These are phyloP conservation scores for Pelargonium cotyledonis DNA, from an alignment of 441 rosid species.

Conservation along the genomic window DNA sequence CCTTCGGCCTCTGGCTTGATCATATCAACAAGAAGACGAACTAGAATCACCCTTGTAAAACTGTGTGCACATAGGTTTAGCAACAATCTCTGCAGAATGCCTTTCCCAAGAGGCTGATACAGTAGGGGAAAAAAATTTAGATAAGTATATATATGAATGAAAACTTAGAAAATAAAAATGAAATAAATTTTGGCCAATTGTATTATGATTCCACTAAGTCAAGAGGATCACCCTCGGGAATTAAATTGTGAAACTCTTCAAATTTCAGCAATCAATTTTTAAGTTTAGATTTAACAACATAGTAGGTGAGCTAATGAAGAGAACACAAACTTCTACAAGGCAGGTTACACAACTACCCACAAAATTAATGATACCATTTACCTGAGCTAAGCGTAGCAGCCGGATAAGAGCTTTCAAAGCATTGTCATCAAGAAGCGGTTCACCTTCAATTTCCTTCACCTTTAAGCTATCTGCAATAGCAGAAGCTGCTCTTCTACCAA, in stretches of 20 bases:
- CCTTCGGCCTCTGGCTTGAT: constrained; percentile 86
- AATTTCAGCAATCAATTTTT: constrained; percentile 1
- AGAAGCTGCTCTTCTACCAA: constrained; percentile 66
- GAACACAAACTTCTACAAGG: constrained; percentile 2
- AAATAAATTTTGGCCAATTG: background rate
- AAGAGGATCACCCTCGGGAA: background rate
- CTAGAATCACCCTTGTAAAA: constrained; percentile 64
- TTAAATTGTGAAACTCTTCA: background rate
- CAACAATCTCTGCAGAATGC: constrained; percentile 88
- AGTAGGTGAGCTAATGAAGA: background rate
- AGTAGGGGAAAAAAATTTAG: constrained; percentile 16
- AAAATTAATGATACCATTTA: constrained; percentile 20
- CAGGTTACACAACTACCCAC: constrained; percentile 14
- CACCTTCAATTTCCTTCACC: constrained; percentile 82
- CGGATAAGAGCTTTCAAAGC: constrained; percentile 77
- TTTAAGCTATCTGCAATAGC: constrained; percentile 60
- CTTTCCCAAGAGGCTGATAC: constrained; percentile 86
- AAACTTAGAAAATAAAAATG: background rate
- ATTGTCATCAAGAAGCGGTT: constrained; percentile 68
- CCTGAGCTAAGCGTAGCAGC: constrained; percentile 86
- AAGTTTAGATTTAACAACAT: background rate
- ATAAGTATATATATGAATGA: background rate
- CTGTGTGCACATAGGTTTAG: constrained; percentile 87
- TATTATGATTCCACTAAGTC: background rate
- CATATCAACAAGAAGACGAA: constrained; percentile 72